Evolutionary conservation across 805 yeast species (phyloP), one percentile per base, ranked within the genome.

Genomic region (Jamesozyma lodderae): DNA sequence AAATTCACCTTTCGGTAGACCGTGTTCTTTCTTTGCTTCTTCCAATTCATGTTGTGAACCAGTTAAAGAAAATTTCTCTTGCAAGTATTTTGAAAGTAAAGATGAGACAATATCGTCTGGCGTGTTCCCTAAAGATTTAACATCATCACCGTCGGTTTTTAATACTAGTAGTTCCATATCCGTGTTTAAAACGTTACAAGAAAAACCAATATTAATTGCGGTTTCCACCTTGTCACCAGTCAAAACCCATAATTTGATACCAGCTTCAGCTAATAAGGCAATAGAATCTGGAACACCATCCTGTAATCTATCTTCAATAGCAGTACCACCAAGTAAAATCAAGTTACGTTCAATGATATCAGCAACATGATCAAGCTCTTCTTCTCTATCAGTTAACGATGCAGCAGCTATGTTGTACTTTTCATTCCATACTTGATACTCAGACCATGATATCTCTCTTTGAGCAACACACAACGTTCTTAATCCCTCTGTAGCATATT

Each of bases 161-260:
- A 82, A 58, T 10, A 83, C 76, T 36, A 83, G 57, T 17, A 83
- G 60, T 48, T 83, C 81, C 94, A 83, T 83, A 38, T 81, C 84
- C 45, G 72, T 79, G 38, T 79, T 81, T 38, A 83, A 65, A 36
- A 83, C 64, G 51, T 83, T 83, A 70, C 94, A 83, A 1, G 90
- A 80, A 56, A 83, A 83, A 2, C 94, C 94, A 65, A 83, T 83
- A 52, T 83, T 83, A 47, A 83, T 83, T 11, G 94, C 94, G 22
- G 94, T 83, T 59, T 83, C 94, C 16, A 83, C 85, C 59, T 81
- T 82, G 60, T 83, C 94, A 63, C 94, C 94, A 1, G 94, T 83
- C 37, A 83, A 66, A 33, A 83, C 92, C 94, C 94, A 83, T 39
- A 83, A 64, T 57, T 83, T 83, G 39, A 83, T 80, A 56, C 94